These are phyloP conservation scores for Xylaria curta DNA, from an alignment of 495 filamentous ascomycete species.

Conservation along the genomic window DNA sequence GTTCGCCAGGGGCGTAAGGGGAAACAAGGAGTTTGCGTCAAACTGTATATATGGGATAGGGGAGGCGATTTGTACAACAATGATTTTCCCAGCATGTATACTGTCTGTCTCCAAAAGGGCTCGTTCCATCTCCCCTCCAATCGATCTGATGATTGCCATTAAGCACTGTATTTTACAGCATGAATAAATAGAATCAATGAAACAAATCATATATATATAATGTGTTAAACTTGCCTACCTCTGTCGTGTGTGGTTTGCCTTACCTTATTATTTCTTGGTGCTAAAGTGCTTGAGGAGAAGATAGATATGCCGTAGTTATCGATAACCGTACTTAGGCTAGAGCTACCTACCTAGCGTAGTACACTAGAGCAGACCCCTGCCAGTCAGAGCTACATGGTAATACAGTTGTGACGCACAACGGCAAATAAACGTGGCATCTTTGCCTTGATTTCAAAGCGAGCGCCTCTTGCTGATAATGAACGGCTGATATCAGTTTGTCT, in stretches of 20 bases:
- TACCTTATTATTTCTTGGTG: not conserved
- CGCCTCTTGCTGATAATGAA: slow-evolving; percentile 10
- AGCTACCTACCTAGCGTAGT: too few species aligned
- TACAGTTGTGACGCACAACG: slow-evolving; percentile 26
- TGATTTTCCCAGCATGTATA: slow-evolving; percentile 36
- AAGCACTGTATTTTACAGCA: slow-evolving; percentile 17
- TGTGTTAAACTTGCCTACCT: not conserved
- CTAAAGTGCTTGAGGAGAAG: not conserved
- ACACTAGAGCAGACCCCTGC: slow-evolving; percentile 20
- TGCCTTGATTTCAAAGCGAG: slow-evolving; percentile 37
- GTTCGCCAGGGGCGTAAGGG: slow-evolving; percentile 30
- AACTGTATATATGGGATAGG: slow-evolving; percentile 36
- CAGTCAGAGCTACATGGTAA: slow-evolving; percentile 16
- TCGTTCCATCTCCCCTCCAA: slow-evolving; percentile 41
- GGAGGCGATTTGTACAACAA: slow-evolving; percentile 29
- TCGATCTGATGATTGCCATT: slow-evolving; percentile 28
- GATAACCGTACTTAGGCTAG: not conserved
- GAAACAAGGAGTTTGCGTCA: slow-evolving; percentile 34
- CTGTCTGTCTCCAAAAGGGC: slow-evolving; percentile 27
- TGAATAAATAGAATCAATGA: slow-evolving; percentile 25
- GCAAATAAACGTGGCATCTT: slow-evolving; percentile 38
- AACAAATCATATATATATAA: slow-evolving; percentile 2
- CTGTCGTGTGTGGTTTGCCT: not conserved
- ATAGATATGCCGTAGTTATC: not conserved
- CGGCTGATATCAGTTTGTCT: not conserved